phyloP scores from a whole-genome alignment of 2,329 filamentous ascomycete genomes.

The Xylariaceae sp. region DNA sequence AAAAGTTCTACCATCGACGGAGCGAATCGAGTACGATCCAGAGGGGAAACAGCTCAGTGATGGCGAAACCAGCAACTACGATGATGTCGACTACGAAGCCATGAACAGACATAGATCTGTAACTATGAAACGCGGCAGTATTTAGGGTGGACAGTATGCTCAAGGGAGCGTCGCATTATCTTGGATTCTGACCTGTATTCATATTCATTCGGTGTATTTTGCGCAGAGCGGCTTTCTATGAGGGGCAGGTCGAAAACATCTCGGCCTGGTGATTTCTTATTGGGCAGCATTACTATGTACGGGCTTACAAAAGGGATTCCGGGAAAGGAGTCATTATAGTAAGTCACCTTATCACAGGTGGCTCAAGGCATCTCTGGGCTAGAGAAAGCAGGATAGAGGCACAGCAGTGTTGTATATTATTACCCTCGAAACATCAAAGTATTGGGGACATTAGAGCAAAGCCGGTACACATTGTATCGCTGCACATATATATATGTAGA shows the following conservation, averaged over 20 bases:
- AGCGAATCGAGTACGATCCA: conserved; percentile 34
- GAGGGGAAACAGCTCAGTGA: conserved; percentile 42
- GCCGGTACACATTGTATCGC: conserved; percentile 7
- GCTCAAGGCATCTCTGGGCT: too few species aligned
- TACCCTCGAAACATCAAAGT: too few species aligned
- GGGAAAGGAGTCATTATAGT: too few species aligned
- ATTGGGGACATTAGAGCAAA: conserved; percentile 1
- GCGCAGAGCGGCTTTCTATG: background rate
- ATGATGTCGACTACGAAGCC: conserved; percentile 36
- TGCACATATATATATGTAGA: conserved; percentile 12
- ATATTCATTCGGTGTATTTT: too few species aligned
- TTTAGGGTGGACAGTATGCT: conserved; percentile 22
- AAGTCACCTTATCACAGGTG: too few species aligned
- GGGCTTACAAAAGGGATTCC: background rate
- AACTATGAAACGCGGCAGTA: conserved; percentile 43
- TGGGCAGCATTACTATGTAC: background rate
- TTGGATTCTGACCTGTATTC: too few species aligned
- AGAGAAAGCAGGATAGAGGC: too few species aligned
- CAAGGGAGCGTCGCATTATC: too few species aligned
- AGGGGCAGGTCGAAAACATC: too few species aligned
- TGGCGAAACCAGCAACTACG: conserved; percentile 39
- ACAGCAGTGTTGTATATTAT: too few species aligned
- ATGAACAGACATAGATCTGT: conserved; percentile 29
- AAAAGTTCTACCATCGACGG: conserved; percentile 34
- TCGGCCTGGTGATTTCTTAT: too few species aligned